Conservation (phyloP, 805 yeast genomes). For the Kodamaea jinghongensis region DNA sequence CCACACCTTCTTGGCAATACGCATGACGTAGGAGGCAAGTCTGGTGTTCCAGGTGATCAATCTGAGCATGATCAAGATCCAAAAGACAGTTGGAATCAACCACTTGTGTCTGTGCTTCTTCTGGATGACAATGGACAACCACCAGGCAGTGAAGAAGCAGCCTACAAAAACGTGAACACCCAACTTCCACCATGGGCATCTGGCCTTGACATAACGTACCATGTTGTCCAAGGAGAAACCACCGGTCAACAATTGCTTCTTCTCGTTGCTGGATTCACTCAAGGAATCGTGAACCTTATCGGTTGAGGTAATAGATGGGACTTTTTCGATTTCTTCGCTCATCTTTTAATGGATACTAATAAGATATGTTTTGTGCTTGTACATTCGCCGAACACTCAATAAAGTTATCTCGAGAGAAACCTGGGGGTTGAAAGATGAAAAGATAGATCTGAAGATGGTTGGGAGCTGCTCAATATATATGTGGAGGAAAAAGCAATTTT, state of each 20-base stretch:
- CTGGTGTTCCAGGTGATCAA: constrained; percentile 50
- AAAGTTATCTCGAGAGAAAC: not conserved
- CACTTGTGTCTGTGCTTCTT: constrained; percentile 47
- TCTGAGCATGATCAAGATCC: constrained; percentile 49
- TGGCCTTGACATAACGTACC: constrained; percentile 7
- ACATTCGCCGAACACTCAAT: constrained; percentile 1
- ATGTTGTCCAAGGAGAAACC: constrained; percentile 1
- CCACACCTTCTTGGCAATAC: constrained; percentile 20
- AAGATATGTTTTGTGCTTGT: constrained; percentile 11
- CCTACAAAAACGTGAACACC: constrained; percentile 20
- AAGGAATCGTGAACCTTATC: constrained; percentile 5
- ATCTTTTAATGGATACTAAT: constrained; percentile 10
- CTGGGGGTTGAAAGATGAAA: constrained; percentile 4
- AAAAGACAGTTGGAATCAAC: constrained; percentile 57
- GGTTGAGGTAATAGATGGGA: not conserved
- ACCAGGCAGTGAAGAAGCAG: constrained; percentile 31
- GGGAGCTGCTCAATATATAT: too few species aligned
- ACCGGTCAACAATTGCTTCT: not conserved
- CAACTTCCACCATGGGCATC: constrained; percentile 12
- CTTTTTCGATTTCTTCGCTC: not conserved
- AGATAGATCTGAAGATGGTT: constrained; percentile 1
- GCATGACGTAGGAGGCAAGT: constrained; percentile 15
- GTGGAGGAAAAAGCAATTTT: not conserved
- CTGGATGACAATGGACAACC: constrained; percentile 55
- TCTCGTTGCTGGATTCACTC: not conserved